A percentile compares a stretch with the other conserved stretches of the same genome.
These are phyloP conservation scores for Syncephalastrum racemosum DNA, from an alignment of 371 early-diverging fungal genomes.

Conservation along the genomic window DNA sequence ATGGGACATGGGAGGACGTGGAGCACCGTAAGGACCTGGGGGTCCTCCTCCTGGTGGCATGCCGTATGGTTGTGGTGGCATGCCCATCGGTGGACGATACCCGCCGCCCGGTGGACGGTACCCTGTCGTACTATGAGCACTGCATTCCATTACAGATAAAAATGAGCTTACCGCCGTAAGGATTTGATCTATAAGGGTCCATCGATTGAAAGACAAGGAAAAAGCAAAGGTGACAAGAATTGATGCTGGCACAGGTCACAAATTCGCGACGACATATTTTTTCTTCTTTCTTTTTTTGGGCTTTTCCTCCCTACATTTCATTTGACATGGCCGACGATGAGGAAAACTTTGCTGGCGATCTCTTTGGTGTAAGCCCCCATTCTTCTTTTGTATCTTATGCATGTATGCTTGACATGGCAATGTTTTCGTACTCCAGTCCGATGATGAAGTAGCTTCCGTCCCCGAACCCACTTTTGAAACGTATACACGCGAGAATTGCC, in stretches of 20 bases:
- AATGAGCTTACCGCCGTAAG: conserved; percentile 11
- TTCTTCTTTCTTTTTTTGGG: neutral
- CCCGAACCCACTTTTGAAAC: conserved; percentile 54
- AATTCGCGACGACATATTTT: neutral
- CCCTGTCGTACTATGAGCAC: neutral
- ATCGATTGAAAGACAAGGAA: conserved; percentile 8
- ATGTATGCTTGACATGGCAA: neutral
- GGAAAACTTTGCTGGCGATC: conserved; percentile 44
- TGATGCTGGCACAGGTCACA: neutral
- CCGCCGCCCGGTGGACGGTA: neutral
- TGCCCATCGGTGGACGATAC: conserved; percentile 14
- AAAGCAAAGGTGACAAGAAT: too few species aligned
- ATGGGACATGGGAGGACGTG: conserved; percentile 8
- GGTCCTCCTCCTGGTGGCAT: conserved; percentile 12
- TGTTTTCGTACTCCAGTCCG: conserved; percentile 16
- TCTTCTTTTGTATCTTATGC: neutral
- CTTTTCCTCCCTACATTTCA: conserved; percentile 2
- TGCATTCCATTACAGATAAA: neutral
- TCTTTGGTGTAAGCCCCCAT: conserved; percentile 38
- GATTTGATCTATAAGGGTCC: conserved; percentile 23
- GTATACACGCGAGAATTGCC: conserved; percentile 41
- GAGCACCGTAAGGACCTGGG: conserved; percentile 5
- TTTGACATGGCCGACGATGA: conserved; percentile 37
- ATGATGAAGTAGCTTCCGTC: conserved; percentile 39
- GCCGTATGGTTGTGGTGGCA: conserved; percentile 4